Percentiles rank a stretch among this genome's conserved stretches.
phyloP scores from a whole-genome alignment of 2,329 filamentous ascomycete species.

The Trichoderma gracile region DNA sequence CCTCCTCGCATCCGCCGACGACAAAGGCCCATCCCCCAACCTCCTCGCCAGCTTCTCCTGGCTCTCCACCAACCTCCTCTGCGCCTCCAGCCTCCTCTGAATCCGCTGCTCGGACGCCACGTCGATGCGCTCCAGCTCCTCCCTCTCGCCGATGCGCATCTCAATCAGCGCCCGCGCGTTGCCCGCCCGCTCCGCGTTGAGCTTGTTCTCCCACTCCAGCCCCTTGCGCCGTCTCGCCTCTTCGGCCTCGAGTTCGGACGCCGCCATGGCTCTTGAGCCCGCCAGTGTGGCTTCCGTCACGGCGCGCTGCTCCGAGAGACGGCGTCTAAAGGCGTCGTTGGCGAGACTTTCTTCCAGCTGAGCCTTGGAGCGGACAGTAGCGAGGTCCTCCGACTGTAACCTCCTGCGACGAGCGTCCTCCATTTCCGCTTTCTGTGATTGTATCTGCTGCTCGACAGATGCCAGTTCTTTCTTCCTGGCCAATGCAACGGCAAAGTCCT shows the following conservation, averaged over 20 bases:
- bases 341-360: constrained; percentile 49
- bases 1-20: constrained; percentile 39
- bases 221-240: constrained; percentile 45
- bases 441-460: constrained; percentile 52
- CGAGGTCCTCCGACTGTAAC: constrained; percentile 49
- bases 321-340: constrained; percentile 37
- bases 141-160: constrained; percentile 52
- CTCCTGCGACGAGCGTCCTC: constrained; percentile 53
- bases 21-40: constrained; percentile 45
- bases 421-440: constrained; percentile 50
- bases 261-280: constrained; percentile 48
- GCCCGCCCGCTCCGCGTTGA: constrained; percentile 49
- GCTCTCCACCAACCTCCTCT: constrained; percentile 54
- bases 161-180: constrained; percentile 53
- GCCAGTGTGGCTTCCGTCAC: constrained; percentile 49
- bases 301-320: constrained; percentile 49
- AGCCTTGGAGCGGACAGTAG: constrained; percentile 46
- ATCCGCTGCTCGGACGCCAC: constrained; percentile 48
- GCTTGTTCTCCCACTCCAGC: constrained; percentile 51
- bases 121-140: constrained; percentile 53
- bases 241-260: constrained; percentile 50
- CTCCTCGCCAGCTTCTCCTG: constrained; percentile 45
- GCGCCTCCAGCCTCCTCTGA: constrained; percentile 49
- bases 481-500: constrained; percentile 52
- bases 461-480: constrained; percentile 55